Evolutionary conservation across 139 green algal species (phyloP), one percentile per base, ranked within the genome.

Genomic region (Eudorina sp.): DNA sequence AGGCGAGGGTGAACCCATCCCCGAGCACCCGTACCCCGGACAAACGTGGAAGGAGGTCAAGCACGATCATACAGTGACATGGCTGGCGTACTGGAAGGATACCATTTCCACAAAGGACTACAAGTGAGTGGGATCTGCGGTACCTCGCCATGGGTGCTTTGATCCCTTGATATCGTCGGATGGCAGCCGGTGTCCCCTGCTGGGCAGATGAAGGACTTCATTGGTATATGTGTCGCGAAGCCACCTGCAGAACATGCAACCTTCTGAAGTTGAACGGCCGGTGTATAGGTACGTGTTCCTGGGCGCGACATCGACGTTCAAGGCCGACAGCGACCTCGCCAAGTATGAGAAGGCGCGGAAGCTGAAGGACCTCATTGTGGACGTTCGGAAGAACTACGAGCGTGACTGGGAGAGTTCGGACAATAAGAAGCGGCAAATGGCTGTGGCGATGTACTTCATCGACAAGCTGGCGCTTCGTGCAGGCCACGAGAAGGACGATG

Each of bases 271-370:
- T 66, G 7, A 23, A 66, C 55, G 29, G 4, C 29, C 29, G 55
- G 27, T 11, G 55, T 66, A 11, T 92, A 98, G 96, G 95, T 99
- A 99, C 89, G 98, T 99, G 46, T 99, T 96, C 89, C 93, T 99
- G 88, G 96, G 96, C 0, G 96, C 98, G 77, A 99, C 95, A 89
- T 97, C 92, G 48, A 90, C 83, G 11, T 98, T 99, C 90, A 99
- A 99, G 94, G 94, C 93, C 9, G 95, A 98, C 40, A 96, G 88
- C 80, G 98, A 99, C 92, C 90, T 97, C 74, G 91, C 93, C 45
- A 99, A 99, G 94, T 99, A 99, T 84, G 98, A 99, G 90, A 99
- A 99, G 93, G 98, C 92, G 23, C 94, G 97, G 88, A 96, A 97
- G 92, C 93, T 99, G 27, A 98, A 98, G 89, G 90, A 95, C 29